These are phyloP conservation scores for Tricholoma flavovirens DNA, from an alignment of 768 basidiomycete genomes.

Conservation along the genomic window DNA sequence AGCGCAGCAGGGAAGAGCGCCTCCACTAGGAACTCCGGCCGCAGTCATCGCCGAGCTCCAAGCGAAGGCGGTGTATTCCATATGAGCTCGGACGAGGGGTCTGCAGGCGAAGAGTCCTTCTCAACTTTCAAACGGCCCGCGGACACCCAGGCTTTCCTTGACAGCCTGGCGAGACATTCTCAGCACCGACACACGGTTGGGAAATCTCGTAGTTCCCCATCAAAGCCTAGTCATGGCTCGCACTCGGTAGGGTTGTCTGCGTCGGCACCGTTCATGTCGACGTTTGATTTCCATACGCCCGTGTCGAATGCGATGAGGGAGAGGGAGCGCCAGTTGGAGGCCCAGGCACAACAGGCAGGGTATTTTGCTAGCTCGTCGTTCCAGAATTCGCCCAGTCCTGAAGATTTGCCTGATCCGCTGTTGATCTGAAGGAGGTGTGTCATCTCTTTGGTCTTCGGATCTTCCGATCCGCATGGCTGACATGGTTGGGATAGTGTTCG, in stretches of 20 bases:
- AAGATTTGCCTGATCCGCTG: constrained; percentile 67
- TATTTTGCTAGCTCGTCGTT: constrained; percentile 79
- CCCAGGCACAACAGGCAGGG: constrained; percentile 23
- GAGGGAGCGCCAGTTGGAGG: constrained; percentile 26
- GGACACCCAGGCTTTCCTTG: background rate
- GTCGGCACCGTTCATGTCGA: background rate
- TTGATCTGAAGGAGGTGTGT: constrained; percentile 35
- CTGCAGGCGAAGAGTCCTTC: constrained; percentile 6
- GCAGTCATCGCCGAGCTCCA: constrained; percentile 53
- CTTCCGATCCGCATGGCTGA: background rate
- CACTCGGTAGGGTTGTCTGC: background rate
- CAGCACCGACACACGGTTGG: background rate
- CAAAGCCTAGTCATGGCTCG: background rate
- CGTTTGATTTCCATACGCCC: constrained; percentile 8
- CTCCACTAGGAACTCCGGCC: constrained; percentile 3
- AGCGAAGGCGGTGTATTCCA: constrained; percentile 67
- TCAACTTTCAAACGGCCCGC: background rate
- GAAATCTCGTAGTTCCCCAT: background rate
- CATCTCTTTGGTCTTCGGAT: background rate
- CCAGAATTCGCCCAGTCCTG: constrained; percentile 84
- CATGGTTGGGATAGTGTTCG: no score
- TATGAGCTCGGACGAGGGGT: constrained; percentile 63
- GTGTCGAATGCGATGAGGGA: constrained; percentile 13
- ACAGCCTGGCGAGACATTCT: background rate
- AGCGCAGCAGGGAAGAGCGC: constrained; percentile 4